These are phyloP conservation scores for Alisma plantagoaquatica DNA, from an alignment of 106 monocot genomes.

Conservation along the genomic window DNA sequence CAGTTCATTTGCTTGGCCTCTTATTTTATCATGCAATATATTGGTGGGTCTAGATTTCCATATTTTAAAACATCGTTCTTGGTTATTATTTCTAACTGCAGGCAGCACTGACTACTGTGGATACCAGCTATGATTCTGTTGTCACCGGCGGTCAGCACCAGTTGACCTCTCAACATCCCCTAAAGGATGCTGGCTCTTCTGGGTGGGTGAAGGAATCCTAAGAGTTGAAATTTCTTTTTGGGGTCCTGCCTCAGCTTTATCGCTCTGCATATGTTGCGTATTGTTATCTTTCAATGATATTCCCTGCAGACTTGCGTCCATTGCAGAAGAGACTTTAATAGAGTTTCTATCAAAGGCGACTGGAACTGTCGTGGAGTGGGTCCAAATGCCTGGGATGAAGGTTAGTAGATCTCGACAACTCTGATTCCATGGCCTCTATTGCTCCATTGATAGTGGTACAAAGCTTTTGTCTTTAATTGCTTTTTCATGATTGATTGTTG, in stretches of 20 bases:
- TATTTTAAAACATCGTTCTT: no score
- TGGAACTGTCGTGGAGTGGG: conserved; percentile 79
- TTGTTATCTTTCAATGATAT: conserved; percentile 2
- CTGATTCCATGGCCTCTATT: no score
- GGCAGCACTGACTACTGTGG: conserved; percentile 31
- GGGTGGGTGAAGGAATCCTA: conserved; percentile 45
- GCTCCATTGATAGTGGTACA: no score
- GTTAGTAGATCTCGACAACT: conserved; percentile 12
- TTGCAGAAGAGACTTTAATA: conserved; percentile 69
- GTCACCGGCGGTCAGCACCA: conserved; percentile 40
- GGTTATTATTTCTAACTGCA: background rate
- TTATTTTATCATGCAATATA: no score
- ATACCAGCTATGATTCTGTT: conserved; percentile 62
- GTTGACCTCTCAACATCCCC: conserved; percentile 28
- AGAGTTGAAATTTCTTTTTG: no score
- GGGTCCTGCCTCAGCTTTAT: no score
- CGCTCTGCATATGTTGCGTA: background rate
- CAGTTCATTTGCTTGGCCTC: no score
- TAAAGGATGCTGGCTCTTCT: conserved; percentile 57
- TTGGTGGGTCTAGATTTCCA: no score
- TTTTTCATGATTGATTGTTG: background rate
- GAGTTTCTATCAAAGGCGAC: conserved; percentile 91
- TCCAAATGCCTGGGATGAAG: conserved; percentile 93
- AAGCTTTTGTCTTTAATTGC: background rate
- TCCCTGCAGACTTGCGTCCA: conserved; percentile 60